Base-by-base conservation (phyloP, 2,329 filamentous ascomycete species). In the Penicillium sp. region DNA sequence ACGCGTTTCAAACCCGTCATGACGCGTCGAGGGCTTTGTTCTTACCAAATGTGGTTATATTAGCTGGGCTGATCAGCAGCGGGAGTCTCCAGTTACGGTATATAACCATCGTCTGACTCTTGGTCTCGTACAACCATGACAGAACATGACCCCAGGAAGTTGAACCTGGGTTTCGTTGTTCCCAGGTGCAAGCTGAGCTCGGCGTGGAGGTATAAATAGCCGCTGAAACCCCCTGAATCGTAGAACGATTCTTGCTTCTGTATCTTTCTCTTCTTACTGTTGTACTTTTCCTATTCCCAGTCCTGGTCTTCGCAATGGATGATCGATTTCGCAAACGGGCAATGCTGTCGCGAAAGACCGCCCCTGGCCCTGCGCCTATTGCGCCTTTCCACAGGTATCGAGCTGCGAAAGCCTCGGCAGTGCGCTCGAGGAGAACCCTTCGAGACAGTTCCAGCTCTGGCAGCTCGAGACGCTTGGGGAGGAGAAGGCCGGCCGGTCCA, bases 371-470 rank as follows among this genome's bases (percentile, higher is more conserved):
- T 48, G 63, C 66, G 39, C 49, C 37, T 5, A 4, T 25, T 10
- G 37, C 49, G 8, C 56, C 56, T 28, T 65, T 62, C 17, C 56
- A 76, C 53, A 74, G 73, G 64, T 79, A 81, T 65, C 73, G 79
- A 50, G 74, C 78, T 5, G 68, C 71, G 20, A 81, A 80, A 63
- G 69, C 75, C 67, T 62, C 73, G 68, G 45, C 70, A 22, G 47
- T 58, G 5, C 61, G 62, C 17, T 50, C 66, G 37, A 75, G 73
- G 55, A 64, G 71, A 22, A 72, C 72, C 6, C n/a, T 53, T 35
- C 71, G 71, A 57, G 75, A 79, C 25, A 69, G 59, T 10, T 54
- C 63, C 34, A 62, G 65, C 47, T 54, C 67, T 35, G 51, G 60
- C 28, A 65, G 59, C 22, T 69, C 70, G 15, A 69, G 71, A 52